These are phyloP conservation scores for Coemansia sp. DNA, from an alignment of 192 early-diverging fungal species.

Conservation along the genomic window DNA sequence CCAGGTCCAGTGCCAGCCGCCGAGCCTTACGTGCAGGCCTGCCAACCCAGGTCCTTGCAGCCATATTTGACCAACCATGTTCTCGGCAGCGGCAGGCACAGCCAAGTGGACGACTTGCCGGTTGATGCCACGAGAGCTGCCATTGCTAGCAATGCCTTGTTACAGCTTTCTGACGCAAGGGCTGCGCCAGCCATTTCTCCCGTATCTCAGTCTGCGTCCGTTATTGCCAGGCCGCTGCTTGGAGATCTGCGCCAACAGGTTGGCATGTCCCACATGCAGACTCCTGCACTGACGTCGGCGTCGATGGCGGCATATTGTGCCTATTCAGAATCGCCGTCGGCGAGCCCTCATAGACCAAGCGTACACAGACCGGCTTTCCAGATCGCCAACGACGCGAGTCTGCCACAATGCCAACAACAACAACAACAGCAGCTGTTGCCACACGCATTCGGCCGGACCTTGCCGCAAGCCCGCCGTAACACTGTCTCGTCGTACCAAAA, in stretches of 20 bases:
- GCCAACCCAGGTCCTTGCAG: background rate
- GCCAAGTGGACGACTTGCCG: background rate
- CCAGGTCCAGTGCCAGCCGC: background rate
- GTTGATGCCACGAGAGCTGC: background rate
- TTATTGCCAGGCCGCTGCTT: background rate
- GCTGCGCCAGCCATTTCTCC: background rate
- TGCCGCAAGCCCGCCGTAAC: conserved; percentile 14
- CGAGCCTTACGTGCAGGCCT: background rate
- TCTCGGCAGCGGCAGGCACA: background rate
- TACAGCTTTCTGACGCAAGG: background rate
- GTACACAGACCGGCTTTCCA: background rate
- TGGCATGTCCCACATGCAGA: background rate
- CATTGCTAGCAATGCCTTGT: background rate
- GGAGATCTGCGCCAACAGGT: background rate
- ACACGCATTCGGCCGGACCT: background rate
- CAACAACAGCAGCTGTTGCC: background rate
- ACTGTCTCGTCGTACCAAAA: conserved; percentile 20
- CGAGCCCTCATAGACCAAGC: background rate
- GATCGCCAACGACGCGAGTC: background rate
- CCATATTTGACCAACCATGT: background rate
- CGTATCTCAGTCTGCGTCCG: background rate
- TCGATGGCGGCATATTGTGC: background rate
- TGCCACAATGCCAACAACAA: background rate
- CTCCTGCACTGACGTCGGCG: conserved; percentile 8
- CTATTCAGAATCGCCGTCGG: background rate